Evolutionary conservation across 257 asterid genomes (phyloP).

Genomic region (Solanum microdontum): DNA sequence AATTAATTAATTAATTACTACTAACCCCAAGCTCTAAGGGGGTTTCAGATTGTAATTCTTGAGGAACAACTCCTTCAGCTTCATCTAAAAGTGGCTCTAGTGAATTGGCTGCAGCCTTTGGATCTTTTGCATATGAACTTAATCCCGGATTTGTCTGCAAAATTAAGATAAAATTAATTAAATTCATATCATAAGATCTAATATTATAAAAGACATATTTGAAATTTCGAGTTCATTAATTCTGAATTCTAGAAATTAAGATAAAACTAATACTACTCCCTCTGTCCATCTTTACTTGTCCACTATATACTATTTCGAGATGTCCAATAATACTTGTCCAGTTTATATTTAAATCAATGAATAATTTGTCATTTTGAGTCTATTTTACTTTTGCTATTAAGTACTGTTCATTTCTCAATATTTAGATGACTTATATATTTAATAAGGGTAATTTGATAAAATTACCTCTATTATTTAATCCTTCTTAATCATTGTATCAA

Average conservation of each 20-base stretch:
- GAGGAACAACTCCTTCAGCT: slow-evolving; percentile 67
- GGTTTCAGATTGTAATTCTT: slow-evolving; percentile 30
- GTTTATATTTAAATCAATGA: too few relatives aligned
- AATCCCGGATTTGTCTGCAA: slow-evolving; percentile 60
- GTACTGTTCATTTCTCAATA: too few relatives aligned
- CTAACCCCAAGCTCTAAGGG: slow-evolving; percentile 79
- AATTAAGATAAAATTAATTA: not conserved
- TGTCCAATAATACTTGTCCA: too few relatives aligned
- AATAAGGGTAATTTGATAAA: too few relatives aligned
- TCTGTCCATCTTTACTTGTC: too few relatives aligned
- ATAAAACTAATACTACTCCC: too few relatives aligned
- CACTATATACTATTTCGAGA: fast-evolving
- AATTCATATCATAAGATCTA: not conserved
- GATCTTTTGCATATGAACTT: slow-evolving; percentile 51
- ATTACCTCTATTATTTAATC: too few relatives aligned
- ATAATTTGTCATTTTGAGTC: too few relatives aligned
- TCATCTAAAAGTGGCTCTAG: slow-evolving; percentile 38
- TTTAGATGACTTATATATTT: too few relatives aligned
- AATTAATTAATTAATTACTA: not conserved
- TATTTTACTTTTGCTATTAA: too few relatives aligned
- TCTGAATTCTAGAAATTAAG: too few relatives aligned
- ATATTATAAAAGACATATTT: not conserved
- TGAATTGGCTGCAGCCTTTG: slow-evolving; percentile 61
- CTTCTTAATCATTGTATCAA: too few relatives aligned
- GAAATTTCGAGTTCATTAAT: not conserved